A percentile compares a stretch with the other conserved stretches of the same genome.
phyloP scores from a whole-genome alignment of 345 rosid genomes.

The Punica granatum region DNA sequence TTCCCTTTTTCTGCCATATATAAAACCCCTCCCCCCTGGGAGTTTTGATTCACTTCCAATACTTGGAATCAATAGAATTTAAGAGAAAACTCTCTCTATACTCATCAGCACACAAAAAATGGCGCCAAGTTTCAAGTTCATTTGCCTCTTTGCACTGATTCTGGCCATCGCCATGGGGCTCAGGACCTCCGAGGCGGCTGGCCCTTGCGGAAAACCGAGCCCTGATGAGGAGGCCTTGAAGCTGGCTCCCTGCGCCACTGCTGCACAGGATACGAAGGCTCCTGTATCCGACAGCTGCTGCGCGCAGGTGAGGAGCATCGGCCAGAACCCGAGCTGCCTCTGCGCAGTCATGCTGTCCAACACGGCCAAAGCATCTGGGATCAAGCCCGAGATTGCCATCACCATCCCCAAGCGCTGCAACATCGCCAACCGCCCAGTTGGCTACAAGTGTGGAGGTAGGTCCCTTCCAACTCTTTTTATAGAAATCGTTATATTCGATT shows the following conservation, averaged over 20 bases:
- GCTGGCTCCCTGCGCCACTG: constrained; percentile 71
- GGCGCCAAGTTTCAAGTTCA: constrained; percentile 26
- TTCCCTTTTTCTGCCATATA: background rate
- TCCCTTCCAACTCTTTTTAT: too few species aligned
- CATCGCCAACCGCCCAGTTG: constrained; percentile 64
- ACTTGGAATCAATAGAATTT: background rate
- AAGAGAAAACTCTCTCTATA: too few species aligned
- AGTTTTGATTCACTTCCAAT: background rate
- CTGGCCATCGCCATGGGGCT: constrained; percentile 12
- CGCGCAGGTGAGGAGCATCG: constrained; percentile 50
- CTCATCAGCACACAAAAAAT: constrained; percentile 6
- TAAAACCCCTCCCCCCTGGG: background rate
- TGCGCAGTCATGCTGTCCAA: constrained; percentile 83
- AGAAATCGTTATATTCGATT: background rate
- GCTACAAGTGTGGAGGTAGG: constrained; percentile 80
- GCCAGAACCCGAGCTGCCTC: constrained; percentile 61
- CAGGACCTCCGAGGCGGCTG: constrained; percentile 43
- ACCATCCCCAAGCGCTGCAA: constrained; percentile 89
- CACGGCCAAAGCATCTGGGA: constrained; percentile 60
- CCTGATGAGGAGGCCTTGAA: constrained; percentile 77
- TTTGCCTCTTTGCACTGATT: constrained; percentile 7
- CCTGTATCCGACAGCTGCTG: constrained; percentile 64
- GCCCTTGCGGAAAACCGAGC: constrained; percentile 64
- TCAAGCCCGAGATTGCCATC: constrained; percentile 60
- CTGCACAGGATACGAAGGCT: constrained; percentile 44